phyloP scores from a whole-genome alignment of 192 early-diverging fungal genomes.

The Pecoramyces ruminantium region DNA sequence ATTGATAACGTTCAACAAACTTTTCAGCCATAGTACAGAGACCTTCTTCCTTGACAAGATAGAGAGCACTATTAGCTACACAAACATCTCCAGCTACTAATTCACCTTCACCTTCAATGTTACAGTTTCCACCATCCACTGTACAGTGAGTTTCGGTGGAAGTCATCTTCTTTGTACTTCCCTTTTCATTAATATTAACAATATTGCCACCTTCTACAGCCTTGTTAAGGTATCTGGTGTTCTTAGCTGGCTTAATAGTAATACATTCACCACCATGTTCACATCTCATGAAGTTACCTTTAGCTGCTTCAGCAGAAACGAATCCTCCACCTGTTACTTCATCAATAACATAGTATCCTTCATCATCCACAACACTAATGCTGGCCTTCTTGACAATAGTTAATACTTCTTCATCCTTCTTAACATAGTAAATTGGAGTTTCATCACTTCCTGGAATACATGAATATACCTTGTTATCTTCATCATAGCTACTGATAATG shows the following conservation, averaged over 20 bases:
- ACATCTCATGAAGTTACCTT: background rate
- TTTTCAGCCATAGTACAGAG: background rate
- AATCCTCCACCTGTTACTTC: background rate
- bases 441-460: too few species aligned
- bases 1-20: background rate
- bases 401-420: too few species aligned
- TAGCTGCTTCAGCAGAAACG: background rate
- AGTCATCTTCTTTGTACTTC: too few species aligned
- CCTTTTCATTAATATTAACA: background rate
- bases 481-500: too few species aligned
- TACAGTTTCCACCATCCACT: too few species aligned
- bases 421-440: too few species aligned
- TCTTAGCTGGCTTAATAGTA: background rate
- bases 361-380: background rate
- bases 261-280: background rate
- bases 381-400: too few species aligned
- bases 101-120: background rate
- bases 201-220: background rate
- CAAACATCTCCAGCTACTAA: background rate
- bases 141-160: background rate
- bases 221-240: background rate
- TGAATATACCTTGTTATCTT: too few species aligned
- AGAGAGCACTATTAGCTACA: background rate
- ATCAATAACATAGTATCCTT: background rate
- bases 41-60: background rate